Evolutionary conservation across 129 eudicot genomes (phyloP), one percentile per base, ranked within the genome.

Genomic region (Artemisia argyi): DNA sequence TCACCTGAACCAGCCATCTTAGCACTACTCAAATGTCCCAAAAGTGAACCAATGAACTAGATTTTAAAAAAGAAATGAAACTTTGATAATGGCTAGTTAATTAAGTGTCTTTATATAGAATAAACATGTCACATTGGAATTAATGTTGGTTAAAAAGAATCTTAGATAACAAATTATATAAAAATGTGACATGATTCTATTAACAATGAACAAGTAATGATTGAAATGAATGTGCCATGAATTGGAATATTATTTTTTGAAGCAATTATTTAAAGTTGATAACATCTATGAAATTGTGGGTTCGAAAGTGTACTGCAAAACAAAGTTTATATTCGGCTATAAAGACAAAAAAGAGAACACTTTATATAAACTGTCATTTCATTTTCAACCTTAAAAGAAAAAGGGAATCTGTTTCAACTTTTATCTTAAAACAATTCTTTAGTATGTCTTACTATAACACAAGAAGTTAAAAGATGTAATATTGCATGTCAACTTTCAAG

Each of bases 1-100:
- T 85, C 79, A 11, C 66, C 65, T 8, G 80, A 64, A 62, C 69
- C 77, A 54, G 80, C 73, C 80, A 83, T 77, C 7, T 66, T 51
- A 24, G 72, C 14, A 42, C 35, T 39, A 39, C 11, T 39, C 47
- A 52, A 30, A 18, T 22, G 5, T 10, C 32, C 5, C 30, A 19
- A 53, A 28, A 51, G 58, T 18, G 61, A 1, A 12, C 42, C 11
- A 18, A 44, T 46, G 61, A 35, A 68, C 2, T 56, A 30, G 73
- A 65, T 68, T 5, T 61, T 44, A 2, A 3, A 32, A 68, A 55
- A 68, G 72, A 73, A 16, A 11, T 13, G 47, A 53, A 61, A 22
- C 60, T 61, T 12, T 30, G 78, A 49, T 59, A 35, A 57, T 64
- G 66, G 70, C 10, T 39, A 30, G 59, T 42, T 42, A 63, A 32